Base-by-base conservation (phyloP, 352 stramenopile genomes). In the Phytophthora podocarpi region DNA sequence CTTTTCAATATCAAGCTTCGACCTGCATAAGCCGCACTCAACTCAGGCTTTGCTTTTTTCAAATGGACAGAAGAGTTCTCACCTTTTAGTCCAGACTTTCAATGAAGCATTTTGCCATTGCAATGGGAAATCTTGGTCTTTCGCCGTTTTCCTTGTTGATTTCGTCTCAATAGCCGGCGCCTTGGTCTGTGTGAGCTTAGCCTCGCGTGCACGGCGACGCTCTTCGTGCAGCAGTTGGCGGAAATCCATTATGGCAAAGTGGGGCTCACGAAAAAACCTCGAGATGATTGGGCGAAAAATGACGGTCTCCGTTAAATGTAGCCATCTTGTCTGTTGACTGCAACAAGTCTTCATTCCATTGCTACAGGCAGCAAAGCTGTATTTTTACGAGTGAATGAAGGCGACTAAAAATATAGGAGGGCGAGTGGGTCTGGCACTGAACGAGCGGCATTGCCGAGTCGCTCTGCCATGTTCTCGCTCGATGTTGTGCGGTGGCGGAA, bases 381-480 rank as follows among this genome's bases (percentile, higher is more conserved):
- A n/a, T n/a, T n/a, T n/a, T n/a, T n/a, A n/a, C n/a, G n/a, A n/a
- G n/a, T n/a, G n/a, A n/a, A n/a, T n/a, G n/a, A n/a, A n/a, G n/a
- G n/a, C 43, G n/a, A 20, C 55, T 64, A 64, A 64, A 64, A 53
- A 59, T 65, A 59, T 20, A 32, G 28, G 5, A 24, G 23, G 16
- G 23, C 16, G 30, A 5, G 10, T 31, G 20, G 32, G n/a, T n/a
- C n/a, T n/a, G n/a, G n/a, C n/a, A n/a, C n/a, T n/a, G n/a, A n/a
- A n/a, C n/a, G n/a, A n/a, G n/a, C n/a, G n/a, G 42, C 42, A 34
- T 47, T 24, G n/a, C 26, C 26, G n/a, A 45, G 40, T 41, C 13
- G 16, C 8, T 10, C 5, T 40, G 57, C n/a, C 31, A 86, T 86
- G 79, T 88, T 80, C 58, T 88, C 79, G 51, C 76, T 88, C 6